These are phyloP conservation scores for Flaveria bidentis DNA, from an alignment of 129 eudicot species.

Conservation along the genomic window DNA sequence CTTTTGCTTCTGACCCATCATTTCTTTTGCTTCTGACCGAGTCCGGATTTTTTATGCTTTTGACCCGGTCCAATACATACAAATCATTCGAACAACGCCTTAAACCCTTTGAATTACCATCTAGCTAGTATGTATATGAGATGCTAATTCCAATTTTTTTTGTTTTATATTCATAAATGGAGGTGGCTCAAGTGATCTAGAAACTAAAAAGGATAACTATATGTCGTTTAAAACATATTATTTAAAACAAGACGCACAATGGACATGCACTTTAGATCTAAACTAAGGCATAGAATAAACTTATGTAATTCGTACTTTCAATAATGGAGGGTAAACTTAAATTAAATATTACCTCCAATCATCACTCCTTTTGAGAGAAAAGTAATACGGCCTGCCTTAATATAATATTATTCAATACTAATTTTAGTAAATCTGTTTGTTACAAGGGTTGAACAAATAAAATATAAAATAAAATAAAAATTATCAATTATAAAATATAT, in stretches of 20 bases:
- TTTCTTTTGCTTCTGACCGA: no score
- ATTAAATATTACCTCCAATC: slow-evolving; percentile 12
- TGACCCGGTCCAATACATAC: no score
- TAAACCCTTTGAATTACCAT: no score
- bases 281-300: slow-evolving; percentile 13
- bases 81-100: no score
- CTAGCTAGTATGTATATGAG: not conserved
- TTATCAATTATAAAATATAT: no score
- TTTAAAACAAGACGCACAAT: not conserved
- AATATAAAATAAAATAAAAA: no score
- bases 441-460: no score
- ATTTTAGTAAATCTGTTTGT: no score
- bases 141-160: not conserved
- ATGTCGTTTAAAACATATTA: not conserved
- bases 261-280: slow-evolving; percentile 11
- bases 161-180: not conserved
- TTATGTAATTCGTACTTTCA: slow-evolving; percentile 23
- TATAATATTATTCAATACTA: not conserved
- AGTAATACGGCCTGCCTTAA: not conserved
- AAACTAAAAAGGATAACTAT: not conserved
- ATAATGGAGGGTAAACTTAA: slow-evolving; percentile 20
- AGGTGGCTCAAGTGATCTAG: not conserved
- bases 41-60: no score
- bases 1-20: no score
- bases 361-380: not conserved